Conservation (phyloP, 2,329 filamentous ascomycete genomes). For the Xylariaceae sp. region DNA sequence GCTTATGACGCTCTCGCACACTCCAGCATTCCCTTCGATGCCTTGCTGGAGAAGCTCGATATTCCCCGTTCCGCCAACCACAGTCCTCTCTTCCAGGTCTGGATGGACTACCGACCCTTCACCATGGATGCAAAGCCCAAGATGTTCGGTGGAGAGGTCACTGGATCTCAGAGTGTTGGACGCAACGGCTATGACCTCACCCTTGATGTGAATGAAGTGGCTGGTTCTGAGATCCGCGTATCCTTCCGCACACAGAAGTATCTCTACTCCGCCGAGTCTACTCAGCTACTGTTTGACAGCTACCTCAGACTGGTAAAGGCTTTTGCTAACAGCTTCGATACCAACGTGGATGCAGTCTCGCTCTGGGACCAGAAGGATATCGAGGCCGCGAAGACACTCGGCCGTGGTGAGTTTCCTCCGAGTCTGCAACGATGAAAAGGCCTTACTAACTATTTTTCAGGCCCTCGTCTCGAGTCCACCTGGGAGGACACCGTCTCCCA, state of each 20-base stretch:
- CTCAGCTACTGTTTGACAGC: slow-evolving; percentile 6
- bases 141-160: slow-evolving; percentile 4
- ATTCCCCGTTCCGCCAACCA: slow-evolving; percentile 33
- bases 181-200: slow-evolving; percentile 25
- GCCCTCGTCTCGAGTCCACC: slow-evolving; percentile 1
- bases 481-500: slow-evolving; percentile 16
- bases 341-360: neutral
- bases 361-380: slow-evolving; percentile 3
- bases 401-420: slow-evolving; percentile 2
- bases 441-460: neutral
- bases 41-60: slow-evolving; percentile 39
- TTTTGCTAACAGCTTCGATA: slow-evolving; percentile 3
- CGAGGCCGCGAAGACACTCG: slow-evolving; percentile 2
- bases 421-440: neutral
- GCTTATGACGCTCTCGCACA: slow-evolving; percentile 34
- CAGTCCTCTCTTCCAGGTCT: slow-evolving; percentile 46
- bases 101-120: slow-evolving; percentile 27
- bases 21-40: slow-evolving; percentile 44
- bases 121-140: slow-evolving; percentile 3
- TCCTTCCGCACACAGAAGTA: slow-evolving; percentile 13
- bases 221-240: slow-evolving; percentile 9
- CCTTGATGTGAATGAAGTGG: slow-evolving; percentile 34
- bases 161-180: slow-evolving; percentile 4
- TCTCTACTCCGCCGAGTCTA: slow-evolving; percentile 2
- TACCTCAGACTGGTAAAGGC: slow-evolving; percentile 4